phyloP scores from a whole-genome alignment of 352 stramenopile species.

The Pythium apleroticum region DNA sequence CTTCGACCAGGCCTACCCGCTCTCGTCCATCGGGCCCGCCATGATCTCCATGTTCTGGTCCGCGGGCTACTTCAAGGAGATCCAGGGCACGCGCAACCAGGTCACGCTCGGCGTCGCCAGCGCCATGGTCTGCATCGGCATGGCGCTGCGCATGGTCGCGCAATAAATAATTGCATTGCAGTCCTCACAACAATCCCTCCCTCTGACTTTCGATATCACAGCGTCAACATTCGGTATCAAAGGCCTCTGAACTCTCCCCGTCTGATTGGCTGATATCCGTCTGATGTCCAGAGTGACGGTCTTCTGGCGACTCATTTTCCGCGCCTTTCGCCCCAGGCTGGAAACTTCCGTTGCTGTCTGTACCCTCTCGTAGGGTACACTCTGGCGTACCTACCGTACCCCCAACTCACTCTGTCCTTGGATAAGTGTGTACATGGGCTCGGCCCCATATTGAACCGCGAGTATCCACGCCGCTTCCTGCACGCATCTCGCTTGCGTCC shows the following conservation, averaged over 20 bases:
- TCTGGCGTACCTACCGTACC: no score
- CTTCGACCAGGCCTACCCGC: conserved; percentile 82
- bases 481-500: not conserved
- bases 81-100: conserved; percentile 66
- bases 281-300: conserved; percentile 1
- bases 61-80: conserved; percentile 79
- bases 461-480: not conserved
- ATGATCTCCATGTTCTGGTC: conserved; percentile 89
- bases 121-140: conserved; percentile 65
- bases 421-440: not conserved
- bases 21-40: conserved; percentile 75
- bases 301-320: conserved; percentile 13
- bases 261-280: conserved; percentile 6
- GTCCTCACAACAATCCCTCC: not conserved
- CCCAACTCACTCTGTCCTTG: not conserved
- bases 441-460: not conserved
- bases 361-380: not conserved
- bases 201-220: not conserved
- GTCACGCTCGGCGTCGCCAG: conserved; percentile 59
- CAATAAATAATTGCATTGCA: conserved; percentile 16
- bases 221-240: not conserved
- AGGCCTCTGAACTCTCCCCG: not conserved
- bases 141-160: conserved; percentile 61
- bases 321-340: not conserved
- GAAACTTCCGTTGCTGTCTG: not conserved